Base-by-base conservation (phyloP, 805 yeast genomes). In the Zygotorulaspora danielsina region DNA sequence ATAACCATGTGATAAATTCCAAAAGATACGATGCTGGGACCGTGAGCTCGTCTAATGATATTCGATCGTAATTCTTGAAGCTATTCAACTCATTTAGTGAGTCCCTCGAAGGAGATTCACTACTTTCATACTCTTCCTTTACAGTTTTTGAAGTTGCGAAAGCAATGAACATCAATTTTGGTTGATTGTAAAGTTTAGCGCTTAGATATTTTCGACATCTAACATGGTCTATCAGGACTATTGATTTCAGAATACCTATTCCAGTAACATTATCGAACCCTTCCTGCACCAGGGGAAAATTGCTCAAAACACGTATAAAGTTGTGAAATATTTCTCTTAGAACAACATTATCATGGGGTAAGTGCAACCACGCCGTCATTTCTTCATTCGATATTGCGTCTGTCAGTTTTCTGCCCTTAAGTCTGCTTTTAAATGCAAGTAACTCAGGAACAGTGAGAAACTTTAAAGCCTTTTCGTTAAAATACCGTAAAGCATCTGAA, bases 261-360 rank as follows among this genome's bases (percentile, higher is more conserved):
- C 63, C 62, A 1, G 66, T 59, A 6, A 75, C 53, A 3, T 61
- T 48, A 8, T 54, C 55, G 4, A 50, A 54, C 20, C 55, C 46
- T 12, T 65, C 66, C 16, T 61, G 56, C 6, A 76, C 41, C 38
- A 76, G 66, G 0, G 85, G 85, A 49, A 72, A 74, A 19, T 63
- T 62, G 1, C 77, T 69, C 19, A 81, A 38, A 4, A 67, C 66
- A 20, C 60, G 56, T 11, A 76, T 54, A 4, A 73, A 57, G 5
- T 64, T 57, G 50, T 68, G 69, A 0, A 79, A 38, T 2, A 70
- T 24, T 5, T 61, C 55, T 0, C 64, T 52, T 1, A 67, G 56
- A 3, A 57, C 53, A 0, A 49, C 44, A 9, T 58, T 48, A 4
- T 62, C 54, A 1, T 48, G 54, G 1, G 74, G 73, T 2, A 75